Evolutionary conservation across 805 yeast species (phyloP), one percentile per base, ranked within the genome.

Genomic region (Cyberlindnera mrakii): DNA sequence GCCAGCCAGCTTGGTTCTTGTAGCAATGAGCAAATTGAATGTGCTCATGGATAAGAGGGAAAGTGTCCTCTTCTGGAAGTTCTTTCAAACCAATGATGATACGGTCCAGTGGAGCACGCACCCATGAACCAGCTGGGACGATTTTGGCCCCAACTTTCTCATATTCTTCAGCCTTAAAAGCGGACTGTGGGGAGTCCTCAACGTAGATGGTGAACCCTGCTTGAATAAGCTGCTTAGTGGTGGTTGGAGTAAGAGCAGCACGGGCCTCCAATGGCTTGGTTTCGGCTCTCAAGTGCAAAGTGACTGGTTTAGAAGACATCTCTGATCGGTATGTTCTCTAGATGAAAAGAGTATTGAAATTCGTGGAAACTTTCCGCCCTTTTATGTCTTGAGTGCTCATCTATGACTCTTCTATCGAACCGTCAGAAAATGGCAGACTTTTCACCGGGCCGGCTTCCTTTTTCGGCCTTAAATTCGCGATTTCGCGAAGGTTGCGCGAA

Each of bases 21-120:
- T 93, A 93, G 71, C 99, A 93, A 67, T 93, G 99, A 35, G 99
- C 99, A 68, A 93, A 93, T 69, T 93, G 98, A 52, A 93, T 87
- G 67, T 93, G 99, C 65, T 90, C 96, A 64, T 93, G 98, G 40
- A 85, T 76, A 49, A 93, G 76, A 17, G 99, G 99, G 78, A 91
- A 93, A 27, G 79, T 72, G 48, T 82, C 85, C 49, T 80, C 80
- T 67, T 90, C 97, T 33, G 96, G 96, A 60, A 93, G 74, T 66
- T 93, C 99, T 68, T 93, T 93, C 69, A 93, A 79, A 0, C 99
- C 99, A 54, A 86, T 72, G 52, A 93, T 86, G 50, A 91, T 79
- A 63, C 97, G 77, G 55, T 91, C 95, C 49, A 73, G 72, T 50
- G 99, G 98, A 30, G 99, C 98, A 37, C 70, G 58, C 51, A 78